Percentiles rank a stretch among this genome's conserved stretches.
phyloP scores from a whole-genome alignment of 371 early-diverging fungal genomes.

The Paraphysoderma sedebokerense region DNA sequence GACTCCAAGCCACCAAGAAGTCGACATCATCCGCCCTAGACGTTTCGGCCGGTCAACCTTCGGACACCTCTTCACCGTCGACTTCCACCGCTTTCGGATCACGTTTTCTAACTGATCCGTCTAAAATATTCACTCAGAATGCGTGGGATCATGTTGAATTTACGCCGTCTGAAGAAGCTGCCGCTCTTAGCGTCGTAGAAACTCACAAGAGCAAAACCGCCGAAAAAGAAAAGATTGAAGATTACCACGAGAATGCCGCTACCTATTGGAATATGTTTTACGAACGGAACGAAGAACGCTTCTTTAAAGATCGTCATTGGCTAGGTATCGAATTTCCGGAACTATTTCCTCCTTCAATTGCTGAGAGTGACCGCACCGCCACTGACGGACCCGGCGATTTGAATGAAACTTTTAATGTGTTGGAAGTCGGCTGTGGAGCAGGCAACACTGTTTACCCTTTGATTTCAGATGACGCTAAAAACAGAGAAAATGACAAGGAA shows the following conservation, averaged over 20 bases:
- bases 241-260: constrained; percentile 17
- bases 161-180: constrained; percentile 49
- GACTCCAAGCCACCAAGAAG: too few relatives aligned
- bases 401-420: constrained; percentile 17
- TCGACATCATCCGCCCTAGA: too few relatives aligned
- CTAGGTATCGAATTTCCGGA: constrained; percentile 53
- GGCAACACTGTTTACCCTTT: constrained; percentile 51
- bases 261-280: constrained; percentile 47
- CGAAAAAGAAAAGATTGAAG: constrained; percentile 8
- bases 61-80: too few relatives aligned
- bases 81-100: constrained; percentile 43
- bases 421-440: constrained; percentile 63
- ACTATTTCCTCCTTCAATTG: constrained; percentile 19
- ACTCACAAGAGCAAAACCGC: constrained; percentile 15
- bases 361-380: background rate
- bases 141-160: constrained; percentile 78
- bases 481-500: background rate
- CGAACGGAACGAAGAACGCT: constrained; percentile 28
- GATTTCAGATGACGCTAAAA: constrained; percentile 7
- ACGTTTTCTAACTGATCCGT: constrained; percentile 32
- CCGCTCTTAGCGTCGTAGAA: constrained; percentile 16
- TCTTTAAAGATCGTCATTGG: constrained; percentile 57
- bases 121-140: constrained; percentile 51
- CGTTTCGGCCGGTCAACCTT: too few relatives aligned
- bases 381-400: background rate